Percentiles rank a stretch among this genome's conserved stretches.
phyloP scores from a whole-genome alignment of 495 filamentous ascomycete species.

The Viridothelium virens region DNA sequence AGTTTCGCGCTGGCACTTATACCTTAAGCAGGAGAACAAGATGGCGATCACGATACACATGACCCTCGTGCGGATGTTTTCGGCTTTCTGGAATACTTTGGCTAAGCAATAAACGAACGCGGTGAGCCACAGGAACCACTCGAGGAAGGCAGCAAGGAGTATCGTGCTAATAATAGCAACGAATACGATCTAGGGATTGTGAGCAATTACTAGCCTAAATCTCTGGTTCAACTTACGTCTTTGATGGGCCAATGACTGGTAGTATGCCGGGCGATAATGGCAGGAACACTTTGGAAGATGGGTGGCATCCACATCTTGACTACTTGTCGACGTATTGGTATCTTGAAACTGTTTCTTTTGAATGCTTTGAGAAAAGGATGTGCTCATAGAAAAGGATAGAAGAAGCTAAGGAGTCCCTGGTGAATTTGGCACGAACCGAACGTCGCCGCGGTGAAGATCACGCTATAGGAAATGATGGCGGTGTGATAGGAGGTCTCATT shows the following conservation, averaged over 20 bases:
- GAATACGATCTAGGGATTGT: conserved; percentile 58
- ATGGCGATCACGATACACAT: conserved; percentile 63
- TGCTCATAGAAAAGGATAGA: no score
- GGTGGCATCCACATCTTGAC: neutral
- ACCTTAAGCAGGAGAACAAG: neutral
- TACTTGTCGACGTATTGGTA: neutral
- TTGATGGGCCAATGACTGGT: neutral
- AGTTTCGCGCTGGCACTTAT: conserved; percentile 36
- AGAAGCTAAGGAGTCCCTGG: no score
- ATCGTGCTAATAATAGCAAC: conserved; percentile 72
- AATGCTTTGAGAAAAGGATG: neutral
- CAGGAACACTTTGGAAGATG: neutral
- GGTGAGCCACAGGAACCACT: conserved; percentile 91
- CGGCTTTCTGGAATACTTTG: conserved; percentile 86
- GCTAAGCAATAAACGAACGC: conserved; percentile 87
- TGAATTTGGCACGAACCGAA: neutral
- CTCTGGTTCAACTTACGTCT: neutral
- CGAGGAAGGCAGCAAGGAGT: conserved; percentile 76
- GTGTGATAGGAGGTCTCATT: no score
- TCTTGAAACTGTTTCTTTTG: neutral
- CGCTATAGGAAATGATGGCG: no score
- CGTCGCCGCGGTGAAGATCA: no score
- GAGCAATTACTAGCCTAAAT: neutral
- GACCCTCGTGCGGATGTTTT: conserved; percentile 75
- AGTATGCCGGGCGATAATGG: neutral